Base-by-base conservation (phyloP, 1,139 yeast genomes). In the Blastobotrys niveus region DNA sequence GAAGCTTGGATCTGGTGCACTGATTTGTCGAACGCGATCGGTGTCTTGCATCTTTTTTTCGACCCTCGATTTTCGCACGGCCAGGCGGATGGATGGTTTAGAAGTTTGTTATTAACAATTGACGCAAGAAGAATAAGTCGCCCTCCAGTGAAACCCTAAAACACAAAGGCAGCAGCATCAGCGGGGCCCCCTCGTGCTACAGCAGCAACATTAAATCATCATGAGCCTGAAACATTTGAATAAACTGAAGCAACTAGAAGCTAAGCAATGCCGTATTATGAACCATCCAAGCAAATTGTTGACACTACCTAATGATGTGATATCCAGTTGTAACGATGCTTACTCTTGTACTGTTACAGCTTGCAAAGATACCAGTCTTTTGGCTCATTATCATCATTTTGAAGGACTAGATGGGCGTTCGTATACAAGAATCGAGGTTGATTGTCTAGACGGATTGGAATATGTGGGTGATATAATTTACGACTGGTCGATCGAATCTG, bases 221-320 rank as follows among this genome's bases (percentile, higher is more conserved):
- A 38, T 34, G 34, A 34, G 27, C 26, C 9, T 10, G 15, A 22
- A 27, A 9, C 36, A 38, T 19, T 21, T 30, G 38, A 12, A 19
- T 3, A 30, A 21, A 20, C 22, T 38, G 5, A 10, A 22, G 22
- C 18, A 21, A 17, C 18, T 19, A 9, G 43, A 46, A 15, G 39
- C 44, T 8, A 27, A 41, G 35, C 49, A 44, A 25, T 50, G 52
- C 43, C 37, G 43, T 26, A 42, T 43, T 3, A 39, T 52, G 38
- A 45, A 50, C 45, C 52, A 48, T 26, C 57, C 57, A 2, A 49
- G 52, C 9, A 48, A 45, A 3, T 49, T 52, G 19, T n/a, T 34
- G 3, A 3, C 14, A 21, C n/a, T 22, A 12, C 14, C 5, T 7
- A 21, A 18, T n/a, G 19, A 18, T 6, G 29, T 29, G 5, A 20